These are phyloP conservation scores for Lunularia cruciata DNA, from an alignment of 225 moss, liverwort and hornwort genomes.

Conservation along the genomic window DNA sequence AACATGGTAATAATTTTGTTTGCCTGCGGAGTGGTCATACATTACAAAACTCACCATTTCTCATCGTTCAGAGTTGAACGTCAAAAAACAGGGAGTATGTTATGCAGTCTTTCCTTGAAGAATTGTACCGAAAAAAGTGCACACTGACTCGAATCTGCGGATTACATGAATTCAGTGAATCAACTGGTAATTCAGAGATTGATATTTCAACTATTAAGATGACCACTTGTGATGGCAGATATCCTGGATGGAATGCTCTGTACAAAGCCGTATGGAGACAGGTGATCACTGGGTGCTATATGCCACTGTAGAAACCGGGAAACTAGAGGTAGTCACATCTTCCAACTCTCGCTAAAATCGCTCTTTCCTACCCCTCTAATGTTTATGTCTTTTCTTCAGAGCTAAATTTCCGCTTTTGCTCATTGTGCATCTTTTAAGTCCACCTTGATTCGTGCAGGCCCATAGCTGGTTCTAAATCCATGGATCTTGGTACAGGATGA, in stretches of 20 bases:
- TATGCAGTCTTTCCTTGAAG: no score
- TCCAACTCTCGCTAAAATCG: background rate
- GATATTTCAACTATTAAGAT: no score
- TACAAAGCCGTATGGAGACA: constrained; percentile 77
- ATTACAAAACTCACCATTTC: no score
- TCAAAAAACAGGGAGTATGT: no score
- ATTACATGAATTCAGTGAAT: no score
- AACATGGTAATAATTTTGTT: no score
- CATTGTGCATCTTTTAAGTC: background rate
- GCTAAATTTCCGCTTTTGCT: background rate
- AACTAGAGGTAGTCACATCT: constrained; percentile 36
- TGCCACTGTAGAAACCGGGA: constrained; percentile 68
- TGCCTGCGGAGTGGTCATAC: no score
- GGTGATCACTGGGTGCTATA: constrained; percentile 95
- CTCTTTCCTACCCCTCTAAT: background rate
- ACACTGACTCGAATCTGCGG: no score
- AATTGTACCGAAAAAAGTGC: no score
- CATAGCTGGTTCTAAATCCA: background rate
- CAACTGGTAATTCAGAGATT: no score
- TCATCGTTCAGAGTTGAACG: no score
- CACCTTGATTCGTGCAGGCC: background rate
- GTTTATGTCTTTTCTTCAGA: background rate
- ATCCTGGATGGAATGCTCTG: constrained; percentile 94
- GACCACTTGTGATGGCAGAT: constrained; percentile 65
- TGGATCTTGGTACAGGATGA: constrained; percentile 50